These are phyloP conservation scores for Podospora pseudoanserina DNA, from an alignment of 495 filamentous ascomycete species.

Conservation along the genomic window DNA sequence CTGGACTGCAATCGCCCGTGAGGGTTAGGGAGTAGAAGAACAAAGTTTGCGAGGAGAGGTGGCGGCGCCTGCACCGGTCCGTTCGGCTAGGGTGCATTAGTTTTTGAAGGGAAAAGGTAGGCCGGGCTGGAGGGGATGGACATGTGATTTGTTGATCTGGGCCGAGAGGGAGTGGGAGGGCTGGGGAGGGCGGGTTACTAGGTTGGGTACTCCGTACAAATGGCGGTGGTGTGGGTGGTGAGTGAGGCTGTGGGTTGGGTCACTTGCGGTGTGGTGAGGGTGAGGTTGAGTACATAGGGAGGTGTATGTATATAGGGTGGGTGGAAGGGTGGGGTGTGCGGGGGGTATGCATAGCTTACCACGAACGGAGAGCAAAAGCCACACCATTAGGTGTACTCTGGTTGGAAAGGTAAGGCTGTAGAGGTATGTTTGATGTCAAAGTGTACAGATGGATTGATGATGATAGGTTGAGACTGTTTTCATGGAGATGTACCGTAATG, in stretches of 20 bases:
- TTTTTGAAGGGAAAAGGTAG: not conserved
- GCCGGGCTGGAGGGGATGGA: not conserved
- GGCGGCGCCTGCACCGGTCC: conserved; percentile 6
- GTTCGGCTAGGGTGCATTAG: conserved; percentile 10
- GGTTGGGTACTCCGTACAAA: not conserved
- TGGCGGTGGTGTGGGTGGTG: not conserved
- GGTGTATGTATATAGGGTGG: not conserved
- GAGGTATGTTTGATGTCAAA: too few species aligned
- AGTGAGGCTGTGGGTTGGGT: not conserved
- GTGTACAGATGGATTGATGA: too few species aligned
- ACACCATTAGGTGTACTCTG: too few species aligned
- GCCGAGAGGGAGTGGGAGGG: not conserved
- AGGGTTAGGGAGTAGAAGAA: not conserved
- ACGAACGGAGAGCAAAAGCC: too few species aligned
- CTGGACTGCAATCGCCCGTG: not conserved
- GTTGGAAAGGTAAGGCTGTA: too few species aligned
- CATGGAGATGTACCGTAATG: too few species aligned
- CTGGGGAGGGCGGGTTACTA: not conserved
- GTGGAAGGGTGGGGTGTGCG: not conserved
- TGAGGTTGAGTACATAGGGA: not conserved
- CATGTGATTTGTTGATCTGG: not conserved
- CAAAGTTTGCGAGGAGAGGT: not conserved
- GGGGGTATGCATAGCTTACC: not conserved
- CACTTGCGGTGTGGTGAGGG: not conserved
- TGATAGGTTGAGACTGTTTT: too few species aligned